Conservation (phyloP, 768 basidiomycete species). For the Mycena maculata region DNA sequence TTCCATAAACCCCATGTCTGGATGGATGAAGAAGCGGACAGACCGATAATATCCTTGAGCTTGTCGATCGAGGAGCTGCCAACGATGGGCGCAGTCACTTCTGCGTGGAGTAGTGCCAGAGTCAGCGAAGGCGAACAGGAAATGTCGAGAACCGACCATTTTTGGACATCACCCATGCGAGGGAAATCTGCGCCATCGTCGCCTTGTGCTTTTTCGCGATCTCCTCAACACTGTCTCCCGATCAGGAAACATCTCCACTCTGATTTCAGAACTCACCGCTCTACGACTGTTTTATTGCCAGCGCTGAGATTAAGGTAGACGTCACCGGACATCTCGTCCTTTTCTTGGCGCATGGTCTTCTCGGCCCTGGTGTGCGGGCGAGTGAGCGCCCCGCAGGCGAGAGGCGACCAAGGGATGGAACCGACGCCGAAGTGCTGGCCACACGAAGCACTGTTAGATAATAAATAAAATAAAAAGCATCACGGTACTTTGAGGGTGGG, state of each 20-base stretch:
- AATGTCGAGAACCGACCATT: background rate
- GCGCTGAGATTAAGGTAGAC: background rate
- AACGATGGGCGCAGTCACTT: slow-evolving; percentile 5
- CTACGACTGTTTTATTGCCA: background rate
- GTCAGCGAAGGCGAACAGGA: background rate
- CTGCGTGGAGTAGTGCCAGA: background rate
- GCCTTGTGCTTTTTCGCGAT: background rate
- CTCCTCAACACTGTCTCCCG: background rate
- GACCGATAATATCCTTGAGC: slow-evolving; percentile 8
- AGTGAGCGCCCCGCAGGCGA: slow-evolving; percentile 41
- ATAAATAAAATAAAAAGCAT: background rate
- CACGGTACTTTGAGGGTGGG: slow-evolving; percentile 61
- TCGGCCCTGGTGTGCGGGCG: slow-evolving; percentile 33
- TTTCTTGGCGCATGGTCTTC: background rate
- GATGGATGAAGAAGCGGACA: background rate
- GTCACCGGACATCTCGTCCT: background rate
- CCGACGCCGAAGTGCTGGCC: slow-evolving; percentile 49
- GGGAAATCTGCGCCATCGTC: slow-evolving; percentile 4
- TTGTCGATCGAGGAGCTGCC: slow-evolving; percentile 4
- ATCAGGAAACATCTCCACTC: background rate
- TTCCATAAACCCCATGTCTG: background rate
- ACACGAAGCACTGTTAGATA: background rate
- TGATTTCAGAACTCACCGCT: background rate
- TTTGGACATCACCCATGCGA: slow-evolving; percentile 18
- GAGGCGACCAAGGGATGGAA: slow-evolving; percentile 53